Percentiles rank a stretch among this genome's conserved stretches.
These are phyloP conservation scores for Pachyrhizus erosus DNA, from an alignment of 306 rosid genomes.

Conservation along the genomic window DNA sequence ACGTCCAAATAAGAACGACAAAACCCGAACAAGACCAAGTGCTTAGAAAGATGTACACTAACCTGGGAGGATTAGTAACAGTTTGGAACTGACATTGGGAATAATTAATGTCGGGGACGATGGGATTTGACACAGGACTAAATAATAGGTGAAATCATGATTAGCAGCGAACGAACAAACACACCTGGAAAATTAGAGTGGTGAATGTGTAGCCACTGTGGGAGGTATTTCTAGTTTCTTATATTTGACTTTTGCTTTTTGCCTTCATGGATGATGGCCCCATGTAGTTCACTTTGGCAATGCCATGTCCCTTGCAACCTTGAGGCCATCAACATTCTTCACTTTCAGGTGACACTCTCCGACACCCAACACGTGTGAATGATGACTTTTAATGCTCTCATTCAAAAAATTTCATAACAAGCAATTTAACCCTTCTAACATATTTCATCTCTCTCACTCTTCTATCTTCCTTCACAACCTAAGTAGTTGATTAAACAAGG, in stretches of 20 bases:
- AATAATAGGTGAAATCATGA: conserved; percentile 42
- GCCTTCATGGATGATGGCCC: conserved; percentile 33
- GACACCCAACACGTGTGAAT: conserved; percentile 48
- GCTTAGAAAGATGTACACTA: conserved; percentile 25
- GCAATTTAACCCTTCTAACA: neutral
- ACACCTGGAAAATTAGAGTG: conserved; percentile 39
- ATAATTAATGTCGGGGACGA: conserved; percentile 39
- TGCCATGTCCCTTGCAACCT: conserved; percentile 41
- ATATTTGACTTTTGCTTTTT: conserved; percentile 36
- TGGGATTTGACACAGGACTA: conserved; percentile 36
- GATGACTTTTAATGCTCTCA: neutral
- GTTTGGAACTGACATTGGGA: conserved; percentile 39
- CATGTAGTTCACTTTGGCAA: conserved; percentile 31
- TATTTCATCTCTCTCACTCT: neutral
- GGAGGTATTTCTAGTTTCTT: conserved; percentile 46
- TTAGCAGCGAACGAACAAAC: conserved; percentile 26
- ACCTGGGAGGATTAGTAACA: conserved; percentile 21
- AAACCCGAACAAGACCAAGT: conserved; percentile 37
- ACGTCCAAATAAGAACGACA: neutral
- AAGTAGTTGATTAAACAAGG: conserved; percentile 5
- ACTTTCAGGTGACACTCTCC: conserved; percentile 46
- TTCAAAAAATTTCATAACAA: neutral
- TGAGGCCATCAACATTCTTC: conserved; percentile 41
- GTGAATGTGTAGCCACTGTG: conserved; percentile 44
- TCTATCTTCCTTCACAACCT: conserved; percentile 33